Evolutionary conservation across 2,329 filamentous ascomycete genomes (phyloP), one percentile per base, ranked within the genome.

Genomic region (Ustilaginoidea virens): DNA sequence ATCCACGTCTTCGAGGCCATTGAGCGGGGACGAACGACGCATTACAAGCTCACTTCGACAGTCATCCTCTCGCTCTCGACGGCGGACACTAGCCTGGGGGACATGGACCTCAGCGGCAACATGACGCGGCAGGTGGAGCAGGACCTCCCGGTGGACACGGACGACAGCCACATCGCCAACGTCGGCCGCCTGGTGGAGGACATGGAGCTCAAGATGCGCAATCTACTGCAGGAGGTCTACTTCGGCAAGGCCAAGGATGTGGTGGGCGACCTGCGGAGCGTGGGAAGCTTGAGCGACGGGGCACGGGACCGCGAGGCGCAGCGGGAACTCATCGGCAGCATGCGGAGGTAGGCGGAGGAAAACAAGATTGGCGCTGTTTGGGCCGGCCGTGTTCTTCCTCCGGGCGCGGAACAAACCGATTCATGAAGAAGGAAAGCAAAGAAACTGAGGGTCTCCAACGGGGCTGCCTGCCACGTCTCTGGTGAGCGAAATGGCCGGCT

Each of bases 181-280:
- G 82, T 96, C 35, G 90, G 90, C 33, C 69, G 77, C 39, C 66
- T 98, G 49, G 86, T 98, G 29, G 90, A 98, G 64, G 90, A 98
- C 55, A 96, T 98, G 90, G 90, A 98, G 61, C 73, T 94, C 52
- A 93, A 94, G 68, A 96, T 98, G 90, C 74, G 90, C 40, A 98
- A 98, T 56, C 56, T 96, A 55, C 62, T 98, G 52, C 87, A 98
- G 64, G 90, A 98, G 58, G 90, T 98, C 28, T 98, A 98, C 61
- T 98, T 98, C 58, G 90, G 90, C 50, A 98, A 98, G 66, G 87
- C 90, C 31, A 94, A 92, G 69, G 90, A 98, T 56, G 85, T 98
- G 3, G 87, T 98, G 4, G 90, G 87, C 31, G 87, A 98, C 53
- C 58, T 98, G 55, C 70, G 90, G 52, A 96, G 86, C 56, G 69